Percentiles rank a stretch among this genome's conserved stretches.
These are phyloP conservation scores for Colletotrichum lentis DNA, from an alignment of 2,329 filamentous ascomycete genomes.

Conservation along the genomic window DNA sequence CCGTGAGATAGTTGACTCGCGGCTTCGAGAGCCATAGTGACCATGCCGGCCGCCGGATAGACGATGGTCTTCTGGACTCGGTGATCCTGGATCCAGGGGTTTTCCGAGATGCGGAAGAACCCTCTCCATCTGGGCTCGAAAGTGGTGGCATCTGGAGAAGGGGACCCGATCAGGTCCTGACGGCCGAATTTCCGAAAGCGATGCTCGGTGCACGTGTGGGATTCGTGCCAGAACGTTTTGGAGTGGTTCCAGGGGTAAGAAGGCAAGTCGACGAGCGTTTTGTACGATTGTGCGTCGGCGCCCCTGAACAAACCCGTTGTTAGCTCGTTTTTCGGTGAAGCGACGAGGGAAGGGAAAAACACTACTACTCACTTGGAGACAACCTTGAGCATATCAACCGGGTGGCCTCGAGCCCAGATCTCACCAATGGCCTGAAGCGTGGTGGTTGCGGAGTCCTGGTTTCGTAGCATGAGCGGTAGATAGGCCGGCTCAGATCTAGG, in stretches of 20 bases:
- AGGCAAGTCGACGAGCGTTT: conserved; percentile 56
- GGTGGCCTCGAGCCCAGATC: conserved; percentile 50
- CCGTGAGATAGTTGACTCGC: conserved; percentile 50
- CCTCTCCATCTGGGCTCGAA: conserved; percentile 60
- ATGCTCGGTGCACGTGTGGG: conserved; percentile 54
- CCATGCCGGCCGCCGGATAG: conserved; percentile 61
- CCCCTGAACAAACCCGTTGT: conserved; percentile 29
- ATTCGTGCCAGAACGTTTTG: conserved; percentile 63
- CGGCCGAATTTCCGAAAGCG: conserved; percentile 56
- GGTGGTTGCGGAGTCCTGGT: conserved; percentile 39
- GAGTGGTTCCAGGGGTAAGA: conserved; percentile 64
- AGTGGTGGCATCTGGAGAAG: conserved; percentile 53
- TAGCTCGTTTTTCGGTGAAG: background rate
- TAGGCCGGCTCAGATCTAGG: conserved; percentile 39
- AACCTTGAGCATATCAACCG: conserved; percentile 46
- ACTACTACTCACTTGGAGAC: conserved; percentile 41
- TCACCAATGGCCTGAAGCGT: conserved; percentile 48
- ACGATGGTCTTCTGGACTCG: conserved; percentile 59
- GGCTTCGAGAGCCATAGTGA: conserved; percentile 59
- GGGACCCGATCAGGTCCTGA: conserved; percentile 61
- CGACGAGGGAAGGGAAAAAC: background rate
- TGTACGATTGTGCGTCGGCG: background rate
- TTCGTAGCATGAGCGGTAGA: conserved; percentile 44
- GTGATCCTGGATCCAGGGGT: conserved; percentile 63
- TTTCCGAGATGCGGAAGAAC: conserved; percentile 58